A percentile compares a stretch with the other conserved stretches of the same genome.
Conservation (phyloP, 1,284 basidiomycete genomes). For the Naganishia sp. region DNA sequence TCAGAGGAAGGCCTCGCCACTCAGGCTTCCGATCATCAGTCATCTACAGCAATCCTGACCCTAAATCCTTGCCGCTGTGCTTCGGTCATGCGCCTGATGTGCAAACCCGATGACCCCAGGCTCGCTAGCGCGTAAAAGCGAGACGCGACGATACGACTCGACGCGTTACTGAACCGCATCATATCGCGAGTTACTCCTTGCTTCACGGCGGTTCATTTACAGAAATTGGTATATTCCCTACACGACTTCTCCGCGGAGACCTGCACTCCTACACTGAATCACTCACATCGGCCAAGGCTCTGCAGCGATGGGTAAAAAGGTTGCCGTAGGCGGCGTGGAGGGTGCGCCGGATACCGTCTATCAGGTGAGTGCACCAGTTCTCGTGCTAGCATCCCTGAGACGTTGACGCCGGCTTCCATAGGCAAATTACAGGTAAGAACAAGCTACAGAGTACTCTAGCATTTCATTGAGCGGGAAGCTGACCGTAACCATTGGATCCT, state of each 20-base stretch:
- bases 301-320: slow-evolving; percentile 38
- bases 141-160: not conserved
- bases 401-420: slow-evolving; percentile 19
- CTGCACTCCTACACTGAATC: no score
- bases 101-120: not conserved
- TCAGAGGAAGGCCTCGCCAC: no score
- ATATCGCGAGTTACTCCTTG: not conserved
- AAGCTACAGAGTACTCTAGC: not conserved
- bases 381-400: not conserved
- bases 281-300: not conserved
- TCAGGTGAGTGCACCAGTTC: slow-evolving; percentile 37
- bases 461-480: not conserved
- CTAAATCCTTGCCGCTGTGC: not conserved
- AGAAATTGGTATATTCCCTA: not conserved
- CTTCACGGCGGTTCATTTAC: not conserved
- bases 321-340: slow-evolving; percentile 36
- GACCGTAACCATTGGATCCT: slow-evolving; percentile 11
- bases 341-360: slow-evolving; percentile 46
- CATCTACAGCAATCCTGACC: no score
- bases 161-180: not conserved
- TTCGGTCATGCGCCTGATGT: slow-evolving; percentile 2
- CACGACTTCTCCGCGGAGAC: no score
- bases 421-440: slow-evolving; percentile 42
- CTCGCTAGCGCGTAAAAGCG: slow-evolving; percentile 2
- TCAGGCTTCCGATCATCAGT: no score